Conservation (phyloP, 1,139 yeast species). For the Scheffersomyces titani region DNA sequence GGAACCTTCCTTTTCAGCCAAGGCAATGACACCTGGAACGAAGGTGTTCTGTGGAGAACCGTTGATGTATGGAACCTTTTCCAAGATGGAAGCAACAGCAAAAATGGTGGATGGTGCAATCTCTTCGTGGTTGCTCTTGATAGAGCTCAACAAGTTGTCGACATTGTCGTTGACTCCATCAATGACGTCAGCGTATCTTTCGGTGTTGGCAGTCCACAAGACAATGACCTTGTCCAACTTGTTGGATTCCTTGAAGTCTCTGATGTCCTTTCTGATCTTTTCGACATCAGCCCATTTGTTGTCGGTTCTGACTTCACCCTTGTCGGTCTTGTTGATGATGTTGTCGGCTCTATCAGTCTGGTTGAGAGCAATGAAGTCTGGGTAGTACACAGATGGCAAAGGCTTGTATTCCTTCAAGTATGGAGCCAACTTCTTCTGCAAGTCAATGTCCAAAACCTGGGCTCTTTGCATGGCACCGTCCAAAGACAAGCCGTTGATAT, state of each 20-base stretch:
- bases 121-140: conserved; percentile 79
- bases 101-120: conserved; percentile 89
- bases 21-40: conserved; percentile 91
- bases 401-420: conserved; percentile 68
- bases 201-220: conserved; percentile 97
- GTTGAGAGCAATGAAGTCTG: conserved; percentile 95
- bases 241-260: conserved; percentile 72
- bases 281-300: conserved; percentile 92
- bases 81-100: conserved; percentile 91
- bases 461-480: conserved; percentile 84
- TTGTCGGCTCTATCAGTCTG: conserved; percentile 93
- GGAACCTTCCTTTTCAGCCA: conserved; percentile 75
- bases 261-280: conserved; percentile 80
- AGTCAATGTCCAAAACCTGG: conserved; percentile 80
- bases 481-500: conserved; percentile 71
- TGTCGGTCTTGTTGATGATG: conserved; percentile 59
- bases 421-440: conserved; percentile 75
- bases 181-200: conserved; percentile 80
- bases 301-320: conserved; percentile 53
- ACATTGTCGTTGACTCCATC: conserved; percentile 87
- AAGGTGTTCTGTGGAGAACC: conserved; percentile 98
- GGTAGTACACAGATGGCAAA: conserved; percentile 85
- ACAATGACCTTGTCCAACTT: conserved; percentile 83
- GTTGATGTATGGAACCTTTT: conserved; percentile 84
- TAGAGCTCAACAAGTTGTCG: conserved; percentile 71